phyloP scores from a whole-genome alignment of 345 rosid genomes.

The Cardamine chenopodiifolia region DNA sequence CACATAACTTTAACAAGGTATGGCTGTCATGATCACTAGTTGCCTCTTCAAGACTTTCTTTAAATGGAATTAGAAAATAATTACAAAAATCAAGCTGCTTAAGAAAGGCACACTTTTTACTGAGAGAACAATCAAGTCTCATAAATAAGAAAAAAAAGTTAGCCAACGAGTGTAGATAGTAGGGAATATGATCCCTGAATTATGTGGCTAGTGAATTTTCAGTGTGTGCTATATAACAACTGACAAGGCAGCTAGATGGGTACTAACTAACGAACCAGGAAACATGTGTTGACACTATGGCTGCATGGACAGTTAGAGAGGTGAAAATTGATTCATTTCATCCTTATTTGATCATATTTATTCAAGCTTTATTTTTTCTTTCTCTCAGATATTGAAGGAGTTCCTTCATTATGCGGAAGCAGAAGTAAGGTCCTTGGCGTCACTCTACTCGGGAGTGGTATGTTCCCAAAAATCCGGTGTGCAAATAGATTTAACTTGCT shows the following conservation, averaged over 20 bases:
- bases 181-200: neutral
- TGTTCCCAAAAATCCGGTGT: constrained; percentile 21
- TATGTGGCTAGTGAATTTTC: neutral
- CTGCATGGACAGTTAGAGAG: too few species aligned
- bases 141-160: neutral
- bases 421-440: constrained; percentile 79
- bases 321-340: constrained; percentile 9
- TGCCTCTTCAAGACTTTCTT: constrained; percentile 1
- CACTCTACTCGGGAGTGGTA: constrained; percentile 87
- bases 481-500: constrained; percentile 4
- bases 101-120: neutral
- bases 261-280: neutral
- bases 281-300: constrained; percentile 22
- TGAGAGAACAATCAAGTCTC: constrained; percentile 14
- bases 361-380: neutral
- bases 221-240: neutral
- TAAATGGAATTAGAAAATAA: neutral
- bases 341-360: neutral
- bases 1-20: constrained; percentile 75
- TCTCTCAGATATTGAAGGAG: constrained; percentile 59
- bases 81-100: neutral
- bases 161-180: neutral
- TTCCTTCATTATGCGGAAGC: constrained; percentile 82
- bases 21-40: constrained; percentile 4
- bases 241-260: neutral